These are phyloP conservation scores for Auricularia sp. DNA, from an alignment of 768 basidiomycete species.

Conservation along the genomic window DNA sequence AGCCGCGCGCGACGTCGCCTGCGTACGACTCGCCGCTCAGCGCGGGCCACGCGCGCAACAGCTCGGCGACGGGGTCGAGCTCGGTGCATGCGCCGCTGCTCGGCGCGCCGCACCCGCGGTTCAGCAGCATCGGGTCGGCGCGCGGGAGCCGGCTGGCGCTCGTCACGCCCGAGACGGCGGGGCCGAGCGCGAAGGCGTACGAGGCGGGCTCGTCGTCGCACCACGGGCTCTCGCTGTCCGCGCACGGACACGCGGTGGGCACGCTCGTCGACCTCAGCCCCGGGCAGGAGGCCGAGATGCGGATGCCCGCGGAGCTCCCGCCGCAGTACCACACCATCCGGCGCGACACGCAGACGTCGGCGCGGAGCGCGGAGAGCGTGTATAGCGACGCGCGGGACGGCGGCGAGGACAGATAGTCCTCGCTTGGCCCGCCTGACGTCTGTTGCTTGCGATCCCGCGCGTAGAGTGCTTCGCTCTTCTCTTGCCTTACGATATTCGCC, in stretches of 20 bases:
- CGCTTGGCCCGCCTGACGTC: neutral
- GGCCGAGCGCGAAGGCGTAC: neutral
- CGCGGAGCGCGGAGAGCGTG: neutral
- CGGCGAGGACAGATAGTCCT: neutral
- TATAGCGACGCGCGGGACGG: neutral
- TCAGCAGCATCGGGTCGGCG: neutral
- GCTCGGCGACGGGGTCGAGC: no score
- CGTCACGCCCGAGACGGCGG: neutral
- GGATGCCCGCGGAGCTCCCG: neutral
- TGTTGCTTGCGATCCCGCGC: neutral
- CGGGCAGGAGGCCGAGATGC: neutral
- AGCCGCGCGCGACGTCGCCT: neutral
- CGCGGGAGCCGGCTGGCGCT: neutral
- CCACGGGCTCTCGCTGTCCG: neutral
- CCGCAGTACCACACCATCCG: conserved; percentile 1
- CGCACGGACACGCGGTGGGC: neutral
- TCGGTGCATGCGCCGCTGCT: neutral
- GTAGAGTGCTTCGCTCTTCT: neutral
- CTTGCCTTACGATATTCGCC: no score
- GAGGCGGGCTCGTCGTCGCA: neutral
- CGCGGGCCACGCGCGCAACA: no score
- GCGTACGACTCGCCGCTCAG: neutral
- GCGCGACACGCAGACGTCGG: neutral
- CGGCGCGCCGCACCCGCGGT: neutral
- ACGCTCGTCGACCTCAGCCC: neutral